phyloP scores from a whole-genome alignment of 148 eudicot species.

The Vaccinium vitisidaea region DNA sequence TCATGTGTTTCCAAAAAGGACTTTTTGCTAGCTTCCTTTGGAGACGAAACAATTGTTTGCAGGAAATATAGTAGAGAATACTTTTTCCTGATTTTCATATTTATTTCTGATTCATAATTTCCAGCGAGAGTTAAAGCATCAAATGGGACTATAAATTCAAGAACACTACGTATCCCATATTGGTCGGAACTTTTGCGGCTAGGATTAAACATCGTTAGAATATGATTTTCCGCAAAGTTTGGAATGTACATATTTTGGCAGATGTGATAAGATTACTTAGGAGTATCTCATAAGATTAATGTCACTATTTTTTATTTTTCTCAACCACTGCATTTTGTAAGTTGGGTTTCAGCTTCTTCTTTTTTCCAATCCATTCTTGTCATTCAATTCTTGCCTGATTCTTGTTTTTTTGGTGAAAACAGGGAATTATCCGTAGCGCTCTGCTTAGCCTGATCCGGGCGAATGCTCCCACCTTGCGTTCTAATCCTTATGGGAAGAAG shows the following conservation, averaged over 20 bases:
- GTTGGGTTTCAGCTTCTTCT: too few species aligned
- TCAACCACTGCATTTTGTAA: too few species aligned
- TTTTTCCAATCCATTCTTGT: not conserved
- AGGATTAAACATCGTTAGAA: not conserved
- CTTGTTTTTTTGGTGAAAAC: conserved; percentile 4
- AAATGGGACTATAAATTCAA: not conserved
- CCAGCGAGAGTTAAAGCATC: not conserved
- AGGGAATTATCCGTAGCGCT: conserved; percentile 30
- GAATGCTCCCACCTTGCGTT: conserved; percentile 35
- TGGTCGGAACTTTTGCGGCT: not conserved
- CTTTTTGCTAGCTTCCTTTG: not conserved
- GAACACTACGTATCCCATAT: not conserved
- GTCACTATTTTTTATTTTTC: too few species aligned
- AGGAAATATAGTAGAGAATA: not conserved
- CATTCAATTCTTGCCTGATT: not conserved
- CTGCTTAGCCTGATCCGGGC: conserved; percentile 25
- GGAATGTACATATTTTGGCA: not conserved
- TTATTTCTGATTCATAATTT: not conserved
- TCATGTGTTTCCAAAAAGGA: not conserved
- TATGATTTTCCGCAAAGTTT: not conserved
- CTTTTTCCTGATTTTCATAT: not conserved
- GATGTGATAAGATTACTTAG: not conserved
- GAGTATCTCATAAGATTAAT: too few species aligned
- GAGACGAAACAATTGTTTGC: not conserved
- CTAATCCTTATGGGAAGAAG: conserved; percentile 51